Base-by-base conservation (phyloP, 306 rosid species). In the Trichosanthes cucumerina region DNA sequence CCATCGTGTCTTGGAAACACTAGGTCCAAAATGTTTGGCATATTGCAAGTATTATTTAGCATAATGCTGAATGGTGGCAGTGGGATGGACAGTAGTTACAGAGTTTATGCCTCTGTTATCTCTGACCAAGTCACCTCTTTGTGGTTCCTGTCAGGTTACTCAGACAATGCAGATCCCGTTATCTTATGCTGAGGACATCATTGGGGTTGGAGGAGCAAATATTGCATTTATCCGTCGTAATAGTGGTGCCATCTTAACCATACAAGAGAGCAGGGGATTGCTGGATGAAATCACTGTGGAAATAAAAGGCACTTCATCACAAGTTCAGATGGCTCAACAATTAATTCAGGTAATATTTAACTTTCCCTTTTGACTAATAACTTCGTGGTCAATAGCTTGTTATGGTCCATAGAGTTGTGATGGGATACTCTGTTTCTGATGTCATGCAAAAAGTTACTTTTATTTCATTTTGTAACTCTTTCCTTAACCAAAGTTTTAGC, bases 101-200 rank as follows among this genome's bases (percentile, higher is more conserved):
- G 60, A 73, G 77, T 73, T 26, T 47, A 36, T 36, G 15, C 28
- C 23, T 47, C 24, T 14, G 28, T 31, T 18, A 47, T 28, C n/a
- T 47, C 43, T 73, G 77, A 73, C 14, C 23, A 15, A 47, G 31
- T 74, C 44, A 50, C 15, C 41, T 52, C 47, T 52, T 33, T 74
- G 60, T 19, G 14, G 80, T 18, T 76, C 77, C 80, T 77, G 54
- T 81, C 88, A 95, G 99, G 87, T 95, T 62, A 83, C 93, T 23
- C 99, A 95, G 87, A 95, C 99, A 57, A 91, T 95, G 98, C 97
- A 92, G 90, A 88, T 95, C 81, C 99, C 99, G 63, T 83, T 95
- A 23, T 91, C 99, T 66, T 95, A 91, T 75, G 99, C 98, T 0
- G 99, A 95, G 87, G 97, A 91, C 83, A 95, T 95, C 65, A 93